Conservation (phyloP, 2,329 filamentous ascomycete species). For the Colletotrichum horii region DNA sequence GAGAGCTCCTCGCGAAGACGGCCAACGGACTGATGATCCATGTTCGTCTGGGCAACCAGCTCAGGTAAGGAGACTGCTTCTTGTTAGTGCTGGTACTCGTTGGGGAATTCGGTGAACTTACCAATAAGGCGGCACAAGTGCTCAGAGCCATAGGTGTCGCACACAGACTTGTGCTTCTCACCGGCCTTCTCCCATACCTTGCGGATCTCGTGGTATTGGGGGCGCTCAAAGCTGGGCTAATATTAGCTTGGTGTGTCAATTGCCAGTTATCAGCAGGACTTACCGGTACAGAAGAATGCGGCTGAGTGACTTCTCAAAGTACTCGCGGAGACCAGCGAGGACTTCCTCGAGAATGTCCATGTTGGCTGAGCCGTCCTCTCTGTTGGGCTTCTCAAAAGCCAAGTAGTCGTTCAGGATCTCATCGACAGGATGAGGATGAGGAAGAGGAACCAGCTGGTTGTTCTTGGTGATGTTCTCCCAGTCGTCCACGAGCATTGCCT, state of each 20-base stretch:
- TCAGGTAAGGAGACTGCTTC: constrained; percentile 83
- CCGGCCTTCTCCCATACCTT: constrained; percentile 70
- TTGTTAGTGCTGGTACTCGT: constrained; percentile 3
- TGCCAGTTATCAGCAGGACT: neutral
- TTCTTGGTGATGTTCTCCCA: constrained; percentile 99
- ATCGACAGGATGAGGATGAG: constrained; percentile 76
- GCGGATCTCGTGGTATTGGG: constrained; percentile 82
- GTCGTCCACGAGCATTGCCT: constrained; percentile 93
- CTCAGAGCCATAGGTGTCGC: constrained; percentile 90
- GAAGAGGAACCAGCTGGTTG: constrained; percentile 84
- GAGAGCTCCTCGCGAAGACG: constrained; percentile 87
- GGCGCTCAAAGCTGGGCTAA: constrained; percentile 78
- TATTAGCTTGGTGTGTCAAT: neutral
- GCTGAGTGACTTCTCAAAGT: constrained; percentile 90
- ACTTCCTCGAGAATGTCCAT: constrained; percentile 90
- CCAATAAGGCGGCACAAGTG: constrained; percentile 89
- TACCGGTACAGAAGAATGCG: constrained; percentile 86
- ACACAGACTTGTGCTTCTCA: constrained; percentile 72
- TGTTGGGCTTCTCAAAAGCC: constrained; percentile 70
- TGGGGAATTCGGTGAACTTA: constrained; percentile 47
- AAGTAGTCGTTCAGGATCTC: constrained; percentile 84
- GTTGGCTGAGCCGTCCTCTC: constrained; percentile 70
- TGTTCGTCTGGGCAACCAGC: constrained; percentile 95
- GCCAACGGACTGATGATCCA: constrained; percentile 90
- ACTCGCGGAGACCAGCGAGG: constrained; percentile 83